These are phyloP conservation scores for Platanus orientalis DNA, from an alignment of 164 flowering plant genomes.

Conservation along the genomic window DNA sequence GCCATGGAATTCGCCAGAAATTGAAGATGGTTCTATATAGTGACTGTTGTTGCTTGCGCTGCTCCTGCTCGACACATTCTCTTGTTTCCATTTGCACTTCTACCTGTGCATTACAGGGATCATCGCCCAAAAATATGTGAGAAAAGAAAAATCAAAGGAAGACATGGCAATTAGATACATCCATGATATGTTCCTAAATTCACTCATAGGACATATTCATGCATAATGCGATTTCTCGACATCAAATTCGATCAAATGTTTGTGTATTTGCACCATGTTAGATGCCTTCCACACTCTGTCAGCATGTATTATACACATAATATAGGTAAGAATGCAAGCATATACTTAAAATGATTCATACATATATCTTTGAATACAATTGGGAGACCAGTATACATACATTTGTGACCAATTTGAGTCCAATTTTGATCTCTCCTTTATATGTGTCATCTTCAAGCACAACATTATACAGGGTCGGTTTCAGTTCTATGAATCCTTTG, in stretches of 20 bases:
- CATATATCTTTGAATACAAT: too few species aligned
- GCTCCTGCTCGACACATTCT: conserved; percentile 11
- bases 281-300: too few species aligned
- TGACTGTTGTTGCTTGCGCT: conserved; percentile 16
- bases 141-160: background rate
- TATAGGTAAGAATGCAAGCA: background rate
- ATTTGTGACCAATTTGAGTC: conserved; percentile 48
- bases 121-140: too few species aligned
- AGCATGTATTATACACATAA: background rate
- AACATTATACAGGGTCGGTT: conserved; percentile 61
- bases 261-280: too few species aligned
- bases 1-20: conserved; percentile 28
- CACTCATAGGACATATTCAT: too few species aligned
- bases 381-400: conserved; percentile 28
- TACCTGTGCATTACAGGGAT: conserved; percentile 25
- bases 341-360: too few species aligned
- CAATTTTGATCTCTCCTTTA: conserved; percentile 66
- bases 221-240: too few species aligned
- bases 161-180: background rate
- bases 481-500: conserved; percentile 46
- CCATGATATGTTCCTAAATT: too few species aligned
- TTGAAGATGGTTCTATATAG: conserved; percentile 19
- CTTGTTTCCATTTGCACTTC: conserved; percentile 17
- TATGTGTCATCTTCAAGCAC: conserved; percentile 80
- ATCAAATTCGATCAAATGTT: background rate